Conservation (phyloP, 805 yeast genomes). For the Ogataea populi-albae region DNA sequence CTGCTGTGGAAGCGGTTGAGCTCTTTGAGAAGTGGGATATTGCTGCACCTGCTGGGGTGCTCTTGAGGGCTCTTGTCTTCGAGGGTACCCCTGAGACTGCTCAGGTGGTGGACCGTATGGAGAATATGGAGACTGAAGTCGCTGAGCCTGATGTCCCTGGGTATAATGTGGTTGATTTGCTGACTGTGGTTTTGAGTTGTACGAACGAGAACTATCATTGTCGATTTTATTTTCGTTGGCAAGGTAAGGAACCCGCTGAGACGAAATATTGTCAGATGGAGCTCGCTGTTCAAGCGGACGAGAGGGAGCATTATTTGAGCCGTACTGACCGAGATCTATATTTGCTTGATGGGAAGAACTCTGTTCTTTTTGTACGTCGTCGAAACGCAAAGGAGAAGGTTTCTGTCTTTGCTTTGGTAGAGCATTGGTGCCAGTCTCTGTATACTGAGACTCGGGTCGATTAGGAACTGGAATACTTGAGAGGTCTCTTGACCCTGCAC, state of each 20-base stretch:
- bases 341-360: conserved; percentile 1
- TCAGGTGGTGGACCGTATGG: conserved; percentile 6
- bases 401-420: conserved; percentile 22
- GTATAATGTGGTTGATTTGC: conserved; percentile 8
- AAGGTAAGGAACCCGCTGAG: conserved; percentile 19
- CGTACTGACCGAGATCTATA: conserved; percentile 5
- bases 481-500: conserved; percentile 1
- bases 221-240: conserved; percentile 8
- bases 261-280: conserved; percentile 25
- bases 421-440: conserved; percentile 1
- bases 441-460: conserved; percentile 1
- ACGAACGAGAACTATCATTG: background rate
- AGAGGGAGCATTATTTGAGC: conserved; percentile 5
- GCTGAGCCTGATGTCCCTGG: conserved; percentile 2
- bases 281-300: conserved; percentile 21
- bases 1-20: background rate
- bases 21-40: background rate
- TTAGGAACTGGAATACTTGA: conserved; percentile 4
- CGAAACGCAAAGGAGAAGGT: conserved; percentile 7
- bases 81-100: conserved; percentile 11
- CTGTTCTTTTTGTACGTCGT: background rate
- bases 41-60: conserved; percentile 5
- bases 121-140: conserved; percentile 15
- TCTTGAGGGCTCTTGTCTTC: conserved; percentile 22
- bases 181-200: conserved; percentile 1